Conservation (phyloP, 331 rosid species). For the Prunus yedoensis region DNA sequence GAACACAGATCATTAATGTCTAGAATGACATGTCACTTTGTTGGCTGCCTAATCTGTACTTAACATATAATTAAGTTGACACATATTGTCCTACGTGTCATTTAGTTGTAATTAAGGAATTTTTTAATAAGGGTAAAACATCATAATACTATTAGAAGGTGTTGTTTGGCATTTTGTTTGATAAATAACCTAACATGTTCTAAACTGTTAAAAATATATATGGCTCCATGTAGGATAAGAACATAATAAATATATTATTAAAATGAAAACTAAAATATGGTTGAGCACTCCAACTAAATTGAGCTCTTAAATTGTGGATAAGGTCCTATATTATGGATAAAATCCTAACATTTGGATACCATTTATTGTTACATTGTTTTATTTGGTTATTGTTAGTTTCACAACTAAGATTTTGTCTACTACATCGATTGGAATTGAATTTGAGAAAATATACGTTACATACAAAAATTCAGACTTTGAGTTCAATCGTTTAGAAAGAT, state of each 20-base stretch:
- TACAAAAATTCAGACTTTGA: no score
- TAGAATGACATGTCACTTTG: conserved; percentile 18
- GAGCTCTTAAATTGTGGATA: neutral
- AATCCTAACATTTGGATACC: neutral
- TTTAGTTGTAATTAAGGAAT: neutral
- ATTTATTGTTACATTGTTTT: neutral
- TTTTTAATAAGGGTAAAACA: neutral
- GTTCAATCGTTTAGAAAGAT: no score
- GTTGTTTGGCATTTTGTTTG: no score
- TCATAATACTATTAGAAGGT: no score
- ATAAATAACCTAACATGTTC: neutral
- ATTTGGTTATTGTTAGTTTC: neutral
- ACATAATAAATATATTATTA: neutral
- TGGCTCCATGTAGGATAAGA: neutral
- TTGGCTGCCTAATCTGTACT: neutral
- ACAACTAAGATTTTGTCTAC: neutral
- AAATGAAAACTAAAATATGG: neutral
- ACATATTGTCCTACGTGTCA: conserved; percentile 18
- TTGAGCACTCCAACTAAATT: neutral
- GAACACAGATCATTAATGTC: neutral
- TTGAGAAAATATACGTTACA: neutral
- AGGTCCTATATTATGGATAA: neutral
- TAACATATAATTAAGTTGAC: neutral
- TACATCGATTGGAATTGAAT: neutral
- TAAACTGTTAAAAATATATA: neutral